Base-by-base conservation (phyloP, 495 filamentous ascomycete species). In the Astrothelium subdiscretum region DNA sequence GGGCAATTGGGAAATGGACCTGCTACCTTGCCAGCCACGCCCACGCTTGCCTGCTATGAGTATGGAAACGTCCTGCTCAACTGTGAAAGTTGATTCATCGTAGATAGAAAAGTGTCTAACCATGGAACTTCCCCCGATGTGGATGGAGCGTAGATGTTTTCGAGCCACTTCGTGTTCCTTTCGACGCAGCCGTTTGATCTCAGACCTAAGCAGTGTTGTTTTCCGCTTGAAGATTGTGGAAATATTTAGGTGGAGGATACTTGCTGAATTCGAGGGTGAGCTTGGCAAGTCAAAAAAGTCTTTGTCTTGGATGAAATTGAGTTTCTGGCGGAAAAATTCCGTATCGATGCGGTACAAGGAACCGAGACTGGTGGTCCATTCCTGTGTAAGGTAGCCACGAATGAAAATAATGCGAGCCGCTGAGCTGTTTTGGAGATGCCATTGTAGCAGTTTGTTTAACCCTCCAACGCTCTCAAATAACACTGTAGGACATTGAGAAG, bases 1-100 rank as follows among this genome's bases (percentile, higher is more conserved):
- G n/a, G 20, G 20, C 43, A 18, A 18, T 18, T 12, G 13, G 43
- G 35, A 40, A 40, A 40, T 6, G 15, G 35, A 40, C 5, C 5
- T 20, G 10, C 43, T 48, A 48, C 43, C 12, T 48, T 5, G 5
- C 43, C 10, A 22, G 12, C 20, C 13, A 48, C 10, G 43, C 5
- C 12, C 43, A 22, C n/a, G 12, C 20, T 48, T 48, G 5, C 20
- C 20, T 20, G 20, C 43, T 18, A 48, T n/a, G n/a, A 5, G 20
- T 0, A 22, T 20, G n/a, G 60, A 62, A 3, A 62, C 31, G 6
- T 57, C 31, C 22, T 62, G 60, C 6, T 62, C 60, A 20, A 62
- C n/a, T 2, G 60, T 27, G 20, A 54, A 62, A 32, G 31, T 22
- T 22, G 31, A 11, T 20, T 22, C 13, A 57, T 62, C 60, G 20